Base-by-base conservation (phyloP, 2,329 filamentous ascomycete genomes). In the Amphichorda felina region DNA sequence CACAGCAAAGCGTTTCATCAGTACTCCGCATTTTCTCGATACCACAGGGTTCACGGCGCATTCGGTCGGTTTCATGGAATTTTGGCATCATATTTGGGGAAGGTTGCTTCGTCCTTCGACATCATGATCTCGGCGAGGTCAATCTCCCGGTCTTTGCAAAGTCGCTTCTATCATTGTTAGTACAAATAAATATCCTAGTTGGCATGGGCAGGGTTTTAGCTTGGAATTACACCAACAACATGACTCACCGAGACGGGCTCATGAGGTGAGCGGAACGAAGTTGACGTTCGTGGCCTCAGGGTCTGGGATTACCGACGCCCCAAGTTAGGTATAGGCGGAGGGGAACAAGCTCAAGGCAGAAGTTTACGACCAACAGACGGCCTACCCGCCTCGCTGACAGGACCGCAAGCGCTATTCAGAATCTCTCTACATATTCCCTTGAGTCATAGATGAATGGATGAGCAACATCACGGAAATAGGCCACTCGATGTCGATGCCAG, bases 1-100 rank as follows among this genome's bases (percentile, higher is more conserved):
- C 55, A 58, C 45, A 52, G 52, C 55, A 60, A 48, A 55, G 57
- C 55, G 54, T 59, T 54, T 50, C 51, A 56, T 52, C 46, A 53
- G 50, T 54, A 55, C 50, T 50, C 57, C 56, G 62, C 37, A 59
- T 57, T 49, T 46, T 56, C 56, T 61, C 53, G 59, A 63, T 63
- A 63, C 59, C 59, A 62, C 47, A 50, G 56, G 55, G 41, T 43
- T 41, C 36, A 28, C 22, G 33, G 37, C 37, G 34, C 24, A 31
- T 28, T 18, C 13, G 32, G 32, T 35, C 16, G 13, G 27, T 19
- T 36, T 36, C 14, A 30, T 24, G 31, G 31, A 33, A 24, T 33
- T 24, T 9, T 15, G 13, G 31, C 19, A 33, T 33, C 21, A 5
- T 25, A 32, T 17, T 32, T 13, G 15, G 30, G 30, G 8, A 17